Evolutionary conservation across 2,329 filamentous ascomycete genomes (phyloP).

Genomic region (Diaporthe nobilis): DNA sequence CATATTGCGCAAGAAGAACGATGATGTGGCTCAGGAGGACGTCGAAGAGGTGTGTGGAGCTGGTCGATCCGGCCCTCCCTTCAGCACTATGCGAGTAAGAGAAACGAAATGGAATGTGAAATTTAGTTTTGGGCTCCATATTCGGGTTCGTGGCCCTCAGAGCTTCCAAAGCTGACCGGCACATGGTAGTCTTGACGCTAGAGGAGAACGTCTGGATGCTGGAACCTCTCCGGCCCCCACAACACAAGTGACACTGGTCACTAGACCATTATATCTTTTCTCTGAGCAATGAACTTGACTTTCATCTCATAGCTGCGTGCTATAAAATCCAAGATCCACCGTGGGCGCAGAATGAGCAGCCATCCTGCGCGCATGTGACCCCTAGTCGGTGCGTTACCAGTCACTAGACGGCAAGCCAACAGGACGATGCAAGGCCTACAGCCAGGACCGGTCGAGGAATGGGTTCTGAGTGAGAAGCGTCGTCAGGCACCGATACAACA

Average conservation of each 20-base stretch:
- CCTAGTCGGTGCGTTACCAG: not conserved
- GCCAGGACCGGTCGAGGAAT: not conserved
- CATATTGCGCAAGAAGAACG: not conserved
- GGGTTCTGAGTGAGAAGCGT: not conserved
- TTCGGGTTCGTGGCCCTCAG: not conserved
- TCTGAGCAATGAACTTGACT: too few species aligned
- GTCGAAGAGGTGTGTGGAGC: not conserved
- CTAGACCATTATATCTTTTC: not conserved
- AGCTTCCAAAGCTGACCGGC: slow-evolving; percentile 13
- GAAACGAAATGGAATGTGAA: not conserved
- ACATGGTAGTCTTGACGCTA: not conserved
- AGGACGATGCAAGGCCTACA: not conserved
- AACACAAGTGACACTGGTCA: not conserved
- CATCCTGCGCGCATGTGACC: not conserved
- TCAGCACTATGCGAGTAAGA: not conserved
- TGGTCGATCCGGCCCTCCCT: not conserved
- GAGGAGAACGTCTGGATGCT: not conserved
- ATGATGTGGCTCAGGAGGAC: not conserved
- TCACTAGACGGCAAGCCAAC: slow-evolving; percentile 2
- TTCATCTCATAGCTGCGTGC: not conserved
- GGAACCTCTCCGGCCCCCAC: not conserved
- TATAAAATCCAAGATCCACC: not conserved
- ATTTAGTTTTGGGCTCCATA: not conserved
- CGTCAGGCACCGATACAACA: not conserved
- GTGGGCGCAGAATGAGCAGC: not conserved